Conservation (phyloP, 805 yeast genomes). For the Lipomyces kockii region DNA sequence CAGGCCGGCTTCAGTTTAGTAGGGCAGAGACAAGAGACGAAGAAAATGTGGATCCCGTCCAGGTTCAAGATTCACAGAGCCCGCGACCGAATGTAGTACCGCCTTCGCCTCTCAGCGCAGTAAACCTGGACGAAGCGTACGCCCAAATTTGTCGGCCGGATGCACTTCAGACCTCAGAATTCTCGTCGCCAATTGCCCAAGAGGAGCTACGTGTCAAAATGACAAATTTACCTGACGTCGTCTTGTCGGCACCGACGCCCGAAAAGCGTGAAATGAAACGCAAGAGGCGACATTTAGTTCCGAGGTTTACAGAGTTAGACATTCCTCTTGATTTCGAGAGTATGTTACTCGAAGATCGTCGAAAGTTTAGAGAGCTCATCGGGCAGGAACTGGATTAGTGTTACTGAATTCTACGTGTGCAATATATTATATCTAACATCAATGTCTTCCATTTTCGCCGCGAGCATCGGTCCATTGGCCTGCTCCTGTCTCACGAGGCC, state of each 20-base stretch:
- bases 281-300: neutral
- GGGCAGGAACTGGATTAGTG: neutral
- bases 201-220: neutral
- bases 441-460: constrained; percentile 71
- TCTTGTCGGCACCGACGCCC: neutral
- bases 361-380: neutral
- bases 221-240: neutral
- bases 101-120: neutral
- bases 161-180: neutral
- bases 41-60: neutral
- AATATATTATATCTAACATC: constrained; percentile 1
- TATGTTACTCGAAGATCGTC: neutral
- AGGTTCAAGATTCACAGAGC: neutral
- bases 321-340: neutral
- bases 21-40: neutral
- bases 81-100: neutral
- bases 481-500: constrained; percentile 76
- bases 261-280: neutral
- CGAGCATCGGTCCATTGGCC: constrained; percentile 74
- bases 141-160: neutral
- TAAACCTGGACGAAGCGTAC: neutral
- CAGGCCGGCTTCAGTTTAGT: neutral
- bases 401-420: neutral
- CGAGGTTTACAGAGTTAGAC: neutral
- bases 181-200: neutral